Evolutionary conservation across 495 filamentous ascomycete species (phyloP), one percentile per base, ranked within the genome.

Genomic region (Xylaria nigripes): DNA sequence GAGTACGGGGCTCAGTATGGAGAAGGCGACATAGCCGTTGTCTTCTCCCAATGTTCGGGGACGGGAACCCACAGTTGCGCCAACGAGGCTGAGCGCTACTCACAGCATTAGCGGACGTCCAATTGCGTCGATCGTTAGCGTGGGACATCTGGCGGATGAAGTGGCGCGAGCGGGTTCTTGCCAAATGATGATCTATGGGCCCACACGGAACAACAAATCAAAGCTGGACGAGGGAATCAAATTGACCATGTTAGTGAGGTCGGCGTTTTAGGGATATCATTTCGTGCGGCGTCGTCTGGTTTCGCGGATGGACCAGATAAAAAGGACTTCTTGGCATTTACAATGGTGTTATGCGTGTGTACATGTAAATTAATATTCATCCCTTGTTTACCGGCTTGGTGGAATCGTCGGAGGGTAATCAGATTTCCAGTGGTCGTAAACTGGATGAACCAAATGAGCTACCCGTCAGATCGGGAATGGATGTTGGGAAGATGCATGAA

Each of bases 1-100:
- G 58, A 60, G 7, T 50, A 66, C 32, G 73, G 74, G 3, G 72
- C 68, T 23, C 75, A 80, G 61, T 91, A 87, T 68, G 75, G 81
- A 61, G 87, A 94, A n/a, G 94, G 89, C 0, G 93, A 99, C 61
- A 84, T 96, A 45, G 76, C 90, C 1, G 80, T 94, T 58, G 76
- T 81, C 16, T 88, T 97, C 55, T 70, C 74, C 16, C 81, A 78
- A 22, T 99, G 94, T 65, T 76, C 82, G 12, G 66, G 68, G n/a
- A 70, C 75, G 25, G 59, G 66, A 6, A 66, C 68, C 8, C 69
- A 80, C 30, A 80, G 78, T 51, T 99, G 94, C 68, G 83, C 85
- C 49, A 77, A 76, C 18, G 87, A 93, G 63, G 66, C 75, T 6
- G 70, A 75, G 47, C 56, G 59, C 16, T 80, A 71, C 54, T 66